Base-by-base conservation (phyloP, 163 green algal genomes). In the Scenedesmus sp. region DNA sequence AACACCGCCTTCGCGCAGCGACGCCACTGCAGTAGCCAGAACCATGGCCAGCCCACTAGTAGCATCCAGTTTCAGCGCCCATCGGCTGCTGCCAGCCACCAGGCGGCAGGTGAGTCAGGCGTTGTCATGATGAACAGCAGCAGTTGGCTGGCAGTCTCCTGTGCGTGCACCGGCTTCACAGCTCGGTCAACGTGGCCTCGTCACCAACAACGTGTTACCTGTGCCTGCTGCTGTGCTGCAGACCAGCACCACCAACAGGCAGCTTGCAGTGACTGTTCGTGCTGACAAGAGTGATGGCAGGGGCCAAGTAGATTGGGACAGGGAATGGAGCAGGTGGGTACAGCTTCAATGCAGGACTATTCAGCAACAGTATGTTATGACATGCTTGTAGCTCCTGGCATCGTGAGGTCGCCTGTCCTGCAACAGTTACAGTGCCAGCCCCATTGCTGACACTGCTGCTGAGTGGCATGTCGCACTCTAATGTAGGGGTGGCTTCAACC, bases 231-330 rank as follows among this genome's bases (percentile, higher is more conserved):
- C n/a, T 77, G 57, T 6, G 15, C 5, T 54, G 84, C 84, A 56
- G 59, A 15, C 23, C 83, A 23, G 34, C 26, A 54, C 13, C 9
- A 76, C 4, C 84, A 62, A 59, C n/a, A 89, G 59, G 59, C 84
- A 62, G 26, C 34, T 23, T 62, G 52, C 26, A 23, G 84, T 56
- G 55, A 10, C 60, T 15, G 84, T 77, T 23, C 59, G 59, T 66
- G 60, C 62, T 77, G 84, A 54, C 59, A 20, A 89, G 13, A 64
- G 57, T 10, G 3, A 76, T 18, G 59, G n/a, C 83, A 88, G 59
- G 54, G 83, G 59, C 56, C 16, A 64, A n/a, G 88, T 92, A 13
- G 88, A 92, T 64, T 92, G 88, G 88, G 88, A 92, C 23, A 83
- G 55, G 9, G 88, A 92, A n/a, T 92, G 88, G 88, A 89, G 34